Base-by-base conservation (phyloP, 768 basidiomycete species). In the Tephrocybe sp. region DNA sequence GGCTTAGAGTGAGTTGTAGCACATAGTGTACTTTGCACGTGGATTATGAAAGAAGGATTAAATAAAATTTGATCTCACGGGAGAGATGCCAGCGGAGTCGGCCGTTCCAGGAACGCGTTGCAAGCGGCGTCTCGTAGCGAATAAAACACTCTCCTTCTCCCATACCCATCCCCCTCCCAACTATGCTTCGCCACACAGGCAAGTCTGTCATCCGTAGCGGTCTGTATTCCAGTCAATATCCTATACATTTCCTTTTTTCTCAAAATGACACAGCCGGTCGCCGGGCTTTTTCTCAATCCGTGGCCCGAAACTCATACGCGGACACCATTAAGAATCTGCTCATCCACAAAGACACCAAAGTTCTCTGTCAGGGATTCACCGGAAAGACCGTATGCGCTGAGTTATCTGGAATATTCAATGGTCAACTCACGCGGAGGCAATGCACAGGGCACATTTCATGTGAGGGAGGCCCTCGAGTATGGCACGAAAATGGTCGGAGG, bases 401-500 rank as follows among this genome's bases (percentile, higher is more conserved):
- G 18, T 53, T n/a, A 32, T 22, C 37, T 27, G 15, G 18, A 4
- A 12, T n/a, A 5, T 34, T 12, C 3, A 9, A 5, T 25, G 27
- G 30, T 24, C n/a, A 49, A 19, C 13, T 43, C 2, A 35, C n/a
- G 44, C 36, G 30, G 28, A 43, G 5, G 27, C 38, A 11, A 21
- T 30, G 7, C 46, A 34, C 53, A 91, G 96, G 97, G 89, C 56
- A 98, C 97, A 60, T 99, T 99, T 82, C 97, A 99, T 76, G 83
- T 85, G 53, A 86, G 78, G 62, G 92, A 98, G 69, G 95, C 97
- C 30, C 69, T 98, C 55, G 92, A 84, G 42, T 99, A 91, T 64
- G 96, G 97, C 16, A 98, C 96, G 51, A 89, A 86, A 54, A 96
- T 98, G 90, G 92, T 99, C 49, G 97, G 97, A 49, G 97, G 97